Percentiles rank a stretch among this genome's conserved stretches.
phyloP scores from a whole-genome alignment of 768 basidiomycete species.

The Tricholoma hemisulphureum region DNA sequence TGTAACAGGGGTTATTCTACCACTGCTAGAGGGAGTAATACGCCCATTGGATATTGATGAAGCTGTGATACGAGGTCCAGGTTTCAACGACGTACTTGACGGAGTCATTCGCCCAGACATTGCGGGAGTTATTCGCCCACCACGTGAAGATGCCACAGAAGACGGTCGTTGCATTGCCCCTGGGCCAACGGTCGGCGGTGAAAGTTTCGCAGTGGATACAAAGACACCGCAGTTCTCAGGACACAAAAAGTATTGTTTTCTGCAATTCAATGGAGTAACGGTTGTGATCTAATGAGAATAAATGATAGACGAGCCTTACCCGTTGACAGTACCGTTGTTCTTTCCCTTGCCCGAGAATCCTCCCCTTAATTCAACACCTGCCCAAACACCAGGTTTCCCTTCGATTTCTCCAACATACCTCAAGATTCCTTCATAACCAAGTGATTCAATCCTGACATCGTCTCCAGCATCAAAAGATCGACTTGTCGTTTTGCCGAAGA shows the following conservation, averaged over 20 bases:
- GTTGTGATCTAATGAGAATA: slow-evolving; percentile 3
- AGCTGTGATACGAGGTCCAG: slow-evolving; percentile 26
- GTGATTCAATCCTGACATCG: slow-evolving; percentile 80
- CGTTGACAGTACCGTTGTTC: slow-evolving; percentile 87
- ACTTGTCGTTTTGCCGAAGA: slow-evolving; percentile 44
- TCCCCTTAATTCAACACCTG: slow-evolving; percentile 85
- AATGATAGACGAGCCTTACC: slow-evolving; percentile 58
- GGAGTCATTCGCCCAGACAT: slow-evolving; percentile 52
- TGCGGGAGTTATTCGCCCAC: slow-evolving; percentile 61
- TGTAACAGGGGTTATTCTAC: slow-evolving; percentile 50
- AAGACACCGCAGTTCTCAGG: slow-evolving; percentile 89
- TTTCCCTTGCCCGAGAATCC: slow-evolving; percentile 91
- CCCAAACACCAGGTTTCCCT: slow-evolving; percentile 89
- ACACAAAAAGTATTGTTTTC: slow-evolving; percentile 83
- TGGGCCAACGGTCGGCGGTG: slow-evolving; percentile 65
- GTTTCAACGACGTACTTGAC: slow-evolving; percentile 35
- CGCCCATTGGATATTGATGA: slow-evolving; percentile 41
- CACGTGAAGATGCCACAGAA: slow-evolving; percentile 75
- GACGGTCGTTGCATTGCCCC: slow-evolving; percentile 58
- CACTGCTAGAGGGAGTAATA: slow-evolving; percentile 40
- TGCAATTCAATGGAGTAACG: slow-evolving; percentile 29
- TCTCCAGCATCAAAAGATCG: slow-evolving; percentile 70
- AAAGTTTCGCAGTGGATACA: slow-evolving; percentile 78
- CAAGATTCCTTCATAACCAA: slow-evolving; percentile 84
- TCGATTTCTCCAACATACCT: slow-evolving; percentile 83